Base-by-base conservation (phyloP, 2,329 filamentous ascomycete genomes). In the Acrocalymma vagum region DNA sequence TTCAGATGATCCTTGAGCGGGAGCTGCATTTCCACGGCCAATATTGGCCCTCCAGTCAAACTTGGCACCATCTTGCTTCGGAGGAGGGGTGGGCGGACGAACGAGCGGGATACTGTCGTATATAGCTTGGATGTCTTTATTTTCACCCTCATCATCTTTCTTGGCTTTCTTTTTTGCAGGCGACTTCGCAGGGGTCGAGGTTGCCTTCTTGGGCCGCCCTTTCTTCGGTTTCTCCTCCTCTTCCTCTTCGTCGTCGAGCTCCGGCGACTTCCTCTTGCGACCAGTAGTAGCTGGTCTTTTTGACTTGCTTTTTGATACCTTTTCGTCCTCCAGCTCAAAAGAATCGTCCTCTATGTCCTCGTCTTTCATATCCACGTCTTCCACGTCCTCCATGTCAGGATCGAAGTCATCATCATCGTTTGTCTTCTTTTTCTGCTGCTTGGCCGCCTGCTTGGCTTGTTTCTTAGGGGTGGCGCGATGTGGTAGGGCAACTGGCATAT, bases 51-150 rank as follows among this genome's bases (percentile, higher is more conserved):
- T 82, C 78, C 83, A 97, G 64, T 95, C 85, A 58, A 93, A 96
- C 60, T 95, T 96, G 32, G 74, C 76, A 16, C 75, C 75, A 51
- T 83, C 79, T 0, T 83, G 81, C 49, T 84, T 82, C 1, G 86
- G 79, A 2, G 93, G 92, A 27, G 94, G 93, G 3, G 90, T 88
- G 5, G 94, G 94, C 15, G 94, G 80, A 43, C 86, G 79, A 27
- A 99, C 83, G 1, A 84, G 89, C 5, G 90, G 88, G 45, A 99
- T 93, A 55, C 85, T 90, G 63, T 95, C 86, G 21, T 97, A 81
- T 29, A 99, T 96, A 32, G 86, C 84, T 67, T 95, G 85, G 14
- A 95, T 84, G 15, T 82, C 80, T 11, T 86, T 79, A 60, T 84
- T 85, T 59, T 95, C 90, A 3, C 80, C 71, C 6, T 78, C 77